A percentile compares a stretch with the other conserved stretches of the same genome.
These are phyloP conservation scores for Exophiala bonariae DNA, from an alignment of 2,329 filamentous ascomycete species.

Conservation along the genomic window DNA sequence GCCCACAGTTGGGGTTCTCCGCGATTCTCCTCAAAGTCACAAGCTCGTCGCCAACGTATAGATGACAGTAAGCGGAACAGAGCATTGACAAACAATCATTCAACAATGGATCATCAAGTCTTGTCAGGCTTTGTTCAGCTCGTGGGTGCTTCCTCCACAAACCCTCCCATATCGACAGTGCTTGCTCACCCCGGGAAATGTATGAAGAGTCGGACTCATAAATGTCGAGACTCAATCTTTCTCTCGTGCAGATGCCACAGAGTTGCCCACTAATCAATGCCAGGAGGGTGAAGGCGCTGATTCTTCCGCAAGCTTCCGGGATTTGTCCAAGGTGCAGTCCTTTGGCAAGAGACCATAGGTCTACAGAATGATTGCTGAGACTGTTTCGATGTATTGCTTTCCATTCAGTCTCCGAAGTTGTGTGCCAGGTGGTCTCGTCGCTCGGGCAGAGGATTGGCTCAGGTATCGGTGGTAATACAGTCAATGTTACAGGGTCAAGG, in stretches of 20 bases:
- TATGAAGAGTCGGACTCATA: neutral
- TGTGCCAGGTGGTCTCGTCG: constrained; percentile 11
- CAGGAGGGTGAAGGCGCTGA: constrained; percentile 13
- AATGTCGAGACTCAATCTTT: constrained; percentile 1
- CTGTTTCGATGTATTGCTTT: constrained; percentile 1
- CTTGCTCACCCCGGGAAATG: constrained; percentile 5
- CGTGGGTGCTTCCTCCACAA: constrained; percentile 14
- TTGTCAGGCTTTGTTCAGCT: constrained; percentile 2
- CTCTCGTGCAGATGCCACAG: constrained; percentile 7
- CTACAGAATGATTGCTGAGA: neutral
- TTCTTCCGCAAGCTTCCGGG: constrained; percentile 1
- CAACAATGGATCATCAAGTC: constrained; percentile 7
- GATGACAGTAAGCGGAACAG: constrained; percentile 13
- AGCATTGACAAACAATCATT: constrained; percentile 13
- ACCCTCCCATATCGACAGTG: constrained; percentile 6
- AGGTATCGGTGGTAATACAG: constrained; percentile 8
- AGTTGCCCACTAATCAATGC: constrained; percentile 3
- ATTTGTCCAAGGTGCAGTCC: constrained; percentile 1
- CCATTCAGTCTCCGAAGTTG: constrained; percentile 10
- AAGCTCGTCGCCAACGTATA: constrained; percentile 12
- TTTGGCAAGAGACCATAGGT: constrained; percentile 9
- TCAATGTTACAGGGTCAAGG: constrained; percentile 2
- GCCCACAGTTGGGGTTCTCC: neutral
- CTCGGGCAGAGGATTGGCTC: constrained; percentile 4
- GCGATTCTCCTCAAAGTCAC: constrained; percentile 10